These are phyloP conservation scores for Eleusine coracana DNA, from an alignment of 176 grass and related monocot genomes.

Conservation along the genomic window DNA sequence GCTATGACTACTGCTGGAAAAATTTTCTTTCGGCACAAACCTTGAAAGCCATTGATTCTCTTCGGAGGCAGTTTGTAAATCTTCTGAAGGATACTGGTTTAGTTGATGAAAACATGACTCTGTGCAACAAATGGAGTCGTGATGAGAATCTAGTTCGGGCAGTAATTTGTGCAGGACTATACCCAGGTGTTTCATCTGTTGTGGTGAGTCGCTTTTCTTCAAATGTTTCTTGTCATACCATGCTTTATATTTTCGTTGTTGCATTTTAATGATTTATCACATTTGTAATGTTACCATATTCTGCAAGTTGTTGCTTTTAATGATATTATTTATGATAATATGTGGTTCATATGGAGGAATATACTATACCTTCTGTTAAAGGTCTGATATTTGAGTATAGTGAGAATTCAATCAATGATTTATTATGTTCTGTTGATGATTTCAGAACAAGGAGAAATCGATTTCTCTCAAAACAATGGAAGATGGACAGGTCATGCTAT, in stretches of 20 bases:
- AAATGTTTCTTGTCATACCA: constrained; percentile 15
- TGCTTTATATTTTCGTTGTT: constrained; percentile 11
- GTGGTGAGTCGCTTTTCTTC: constrained; percentile 62
- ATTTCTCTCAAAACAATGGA: constrained; percentile 98
- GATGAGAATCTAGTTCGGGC: constrained; percentile 90
- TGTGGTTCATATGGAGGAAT: constrained; percentile 21
- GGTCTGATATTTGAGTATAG: neutral
- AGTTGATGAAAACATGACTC: constrained; percentile 68
- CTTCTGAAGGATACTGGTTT: constrained; percentile 91
- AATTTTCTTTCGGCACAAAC: constrained; percentile 95
- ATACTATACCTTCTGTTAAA: neutral
- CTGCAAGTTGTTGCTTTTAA: neutral
- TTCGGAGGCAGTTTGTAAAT: constrained; percentile 85
- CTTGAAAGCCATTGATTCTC: constrained; percentile 88
- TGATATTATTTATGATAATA: neutral
- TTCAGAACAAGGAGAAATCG: constrained; percentile 95
- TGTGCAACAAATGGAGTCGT: constrained; percentile 84
- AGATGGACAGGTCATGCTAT: constrained; percentile 97
- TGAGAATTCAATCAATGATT: constrained; percentile 11
- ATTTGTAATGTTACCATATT: neutral
- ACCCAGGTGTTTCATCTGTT: constrained; percentile 97
- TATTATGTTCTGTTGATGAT: constrained; percentile 36
- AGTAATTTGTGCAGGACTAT: constrained; percentile 92
- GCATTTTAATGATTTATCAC: neutral
- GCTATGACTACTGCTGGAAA: constrained; percentile 99